Percentiles rank a stretch among this genome's conserved stretches.
These are phyloP conservation scores for Ogataea degrootiae DNA, from an alignment of 805 yeast genomes.

Conservation along the genomic window DNA sequence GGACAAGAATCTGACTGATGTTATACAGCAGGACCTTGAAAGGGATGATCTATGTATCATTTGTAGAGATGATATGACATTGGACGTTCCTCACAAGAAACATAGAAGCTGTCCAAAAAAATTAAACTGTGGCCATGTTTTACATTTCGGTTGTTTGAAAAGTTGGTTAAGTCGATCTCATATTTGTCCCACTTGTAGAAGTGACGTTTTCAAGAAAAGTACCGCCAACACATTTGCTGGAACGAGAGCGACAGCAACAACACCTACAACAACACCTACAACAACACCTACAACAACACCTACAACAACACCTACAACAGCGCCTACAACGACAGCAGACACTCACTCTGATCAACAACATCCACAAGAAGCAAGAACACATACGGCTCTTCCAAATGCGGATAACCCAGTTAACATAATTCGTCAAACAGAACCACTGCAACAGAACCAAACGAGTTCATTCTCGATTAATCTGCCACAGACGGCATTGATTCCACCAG, in stretches of 20 bases:
- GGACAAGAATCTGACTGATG: constrained; percentile 58
- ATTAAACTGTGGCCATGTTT: constrained; percentile 78
- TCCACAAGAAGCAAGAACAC: neutral
- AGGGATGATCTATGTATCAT: constrained; percentile 75
- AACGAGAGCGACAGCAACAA: constrained; percentile 2
- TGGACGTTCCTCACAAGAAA: constrained; percentile 29
- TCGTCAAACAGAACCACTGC: neutral
- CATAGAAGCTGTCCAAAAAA: constrained; percentile 63
- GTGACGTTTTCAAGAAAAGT: constrained; percentile 48
- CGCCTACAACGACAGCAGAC: neutral
- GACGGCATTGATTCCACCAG: constrained; percentile 28
- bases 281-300: neutral
- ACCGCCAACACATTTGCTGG: neutral
- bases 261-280: constrained; percentile 1
- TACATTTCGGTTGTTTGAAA: constrained; percentile 85
- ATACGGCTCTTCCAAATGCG: neutral
- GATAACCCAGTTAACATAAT: neutral
- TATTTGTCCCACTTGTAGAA: constrained; percentile 89
- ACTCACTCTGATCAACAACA: neutral
- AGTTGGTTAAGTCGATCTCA: constrained; percentile 92
- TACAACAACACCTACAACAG: neutral
- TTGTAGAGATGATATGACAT: constrained; percentile 84
- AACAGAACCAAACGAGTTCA: neutral
- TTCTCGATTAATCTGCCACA: constrained; percentile 15
- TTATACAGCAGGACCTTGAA: constrained; percentile 55